Base-by-base conservation (phyloP, 441 rosid genomes). In the Hura crepitans region DNA sequence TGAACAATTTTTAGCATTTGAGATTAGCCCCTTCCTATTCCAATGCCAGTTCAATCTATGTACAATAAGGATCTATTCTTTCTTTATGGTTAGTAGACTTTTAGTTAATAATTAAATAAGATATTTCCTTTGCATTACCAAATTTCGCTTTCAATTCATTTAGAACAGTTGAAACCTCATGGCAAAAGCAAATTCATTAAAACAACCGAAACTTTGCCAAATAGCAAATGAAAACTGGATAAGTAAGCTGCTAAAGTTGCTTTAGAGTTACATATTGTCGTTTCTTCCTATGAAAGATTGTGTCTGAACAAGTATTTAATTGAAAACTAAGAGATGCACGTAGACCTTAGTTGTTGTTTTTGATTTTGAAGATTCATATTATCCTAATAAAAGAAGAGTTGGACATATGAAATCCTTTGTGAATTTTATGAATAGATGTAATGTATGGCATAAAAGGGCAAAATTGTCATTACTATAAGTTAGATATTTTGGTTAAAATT, bases 171-270 rank as follows among this genome's bases (percentile, higher is more conserved):
- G 12, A 42, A 42, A 10, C 46, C 46, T 51, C 56, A 22, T 51
- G 27, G 3, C 2, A 6, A 4, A 0, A 18, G 18, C 6, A 14
- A 6, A 28, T 11, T 55, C 33, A 25, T 25, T 33, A 14, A 55
- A 55, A 55, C 59, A 2, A 13, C 61, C 1, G 28, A 15, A 13
- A 28, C 31, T 15, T n/a, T 8, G 43, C 5, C 10, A 17, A 7
- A 60, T 13, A 37, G 35, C 31, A 81, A 68, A 53, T 30, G 45
- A 28, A n/a, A 60, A 66, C 23, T 30, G 17, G 27, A 31, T 66
- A 7, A 50, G 43, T 3, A 47, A 28, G 13, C 25, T 65, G 42
- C 68, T 57, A 5, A 57, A 46, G 12, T 31, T 4, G 1, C 3
- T 68, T 33, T 47, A 35, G 2, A 12, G 60, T n/a, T 46, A 51